Percentiles rank a stretch among this genome's conserved stretches.
Conservation (phyloP, 2,329 filamentous ascomycete species). For the Curvularia sp. region DNA sequence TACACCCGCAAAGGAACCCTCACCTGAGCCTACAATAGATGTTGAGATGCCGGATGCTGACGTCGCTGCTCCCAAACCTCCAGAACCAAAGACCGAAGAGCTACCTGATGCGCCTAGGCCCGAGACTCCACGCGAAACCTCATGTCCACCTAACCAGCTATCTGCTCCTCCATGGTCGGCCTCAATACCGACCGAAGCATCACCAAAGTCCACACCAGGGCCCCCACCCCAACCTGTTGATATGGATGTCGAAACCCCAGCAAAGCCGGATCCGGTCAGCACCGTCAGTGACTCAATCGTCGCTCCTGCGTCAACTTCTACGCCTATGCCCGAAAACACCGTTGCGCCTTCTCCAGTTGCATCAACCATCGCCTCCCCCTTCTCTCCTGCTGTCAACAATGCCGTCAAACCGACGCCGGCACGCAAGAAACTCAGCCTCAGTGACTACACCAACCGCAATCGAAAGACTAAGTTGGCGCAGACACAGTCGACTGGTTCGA, state of each 20-base stretch:
- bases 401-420: constrained; percentile 53
- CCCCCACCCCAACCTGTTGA: constrained; percentile 28
- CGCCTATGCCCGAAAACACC: constrained; percentile 26
- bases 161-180: constrained; percentile 44
- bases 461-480: constrained; percentile 52
- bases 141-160: constrained; percentile 44
- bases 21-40: constrained; percentile 24
- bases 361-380: constrained; percentile 35
- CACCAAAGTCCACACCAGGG: constrained; percentile 21
- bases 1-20: constrained; percentile 35
- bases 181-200: constrained; percentile 23
- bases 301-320: constrained; percentile 38
- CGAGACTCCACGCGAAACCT: constrained; percentile 29
- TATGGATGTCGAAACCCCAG: constrained; percentile 42
- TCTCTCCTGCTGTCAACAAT: constrained; percentile 52
- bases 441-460: constrained; percentile 58
- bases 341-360: constrained; percentile 43
- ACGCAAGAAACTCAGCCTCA: constrained; percentile 61
- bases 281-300: constrained; percentile 26
- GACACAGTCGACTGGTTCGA: constrained; percentile 34
- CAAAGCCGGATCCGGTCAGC: constrained; percentile 35
- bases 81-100: constrained; percentile 38
- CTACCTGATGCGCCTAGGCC: constrained; percentile 39
- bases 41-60: constrained; percentile 32
- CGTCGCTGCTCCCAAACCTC: constrained; percentile 19